phyloP scores from a whole-genome alignment of 306 rosid species.

The Citrullus amarus region DNA sequence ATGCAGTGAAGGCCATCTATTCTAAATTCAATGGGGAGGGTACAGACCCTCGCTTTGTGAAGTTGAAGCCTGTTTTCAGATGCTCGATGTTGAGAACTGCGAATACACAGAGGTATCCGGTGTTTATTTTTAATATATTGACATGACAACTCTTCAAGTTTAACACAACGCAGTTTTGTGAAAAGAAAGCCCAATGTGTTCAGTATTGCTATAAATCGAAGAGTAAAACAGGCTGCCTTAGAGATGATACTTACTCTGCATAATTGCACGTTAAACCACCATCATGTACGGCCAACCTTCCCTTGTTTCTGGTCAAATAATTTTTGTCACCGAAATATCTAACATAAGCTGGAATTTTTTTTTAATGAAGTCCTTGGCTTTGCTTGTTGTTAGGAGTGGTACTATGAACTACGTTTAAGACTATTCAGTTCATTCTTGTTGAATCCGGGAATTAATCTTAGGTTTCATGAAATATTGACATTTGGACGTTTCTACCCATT shows the following conservation, averaged over 20 bases:
- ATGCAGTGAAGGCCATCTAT: constrained; percentile 42
- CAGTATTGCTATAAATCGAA: neutral
- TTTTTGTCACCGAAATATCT: neutral
- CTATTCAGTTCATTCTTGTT: neutral
- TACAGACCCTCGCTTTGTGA: constrained; percentile 87
- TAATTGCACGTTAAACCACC: neutral
- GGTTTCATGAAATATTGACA: neutral
- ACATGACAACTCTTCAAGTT: neutral
- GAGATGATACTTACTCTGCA: neutral
- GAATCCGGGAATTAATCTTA: neutral
- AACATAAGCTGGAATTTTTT: neutral
- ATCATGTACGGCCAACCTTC: neutral
- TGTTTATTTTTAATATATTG: neutral
- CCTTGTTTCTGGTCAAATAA: neutral
- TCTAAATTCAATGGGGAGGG: constrained; percentile 27
- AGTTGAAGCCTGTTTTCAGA: constrained; percentile 68
- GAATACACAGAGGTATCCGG: constrained; percentile 41
- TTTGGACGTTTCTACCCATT: neutral
- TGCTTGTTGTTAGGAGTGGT: neutral
- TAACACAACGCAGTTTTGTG: neutral
- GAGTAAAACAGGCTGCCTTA: neutral
- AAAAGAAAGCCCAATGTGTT: neutral
- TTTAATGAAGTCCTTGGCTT: neutral
- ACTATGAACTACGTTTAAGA: neutral
- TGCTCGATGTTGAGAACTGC: constrained; percentile 60